Evolutionary conservation across 2,329 filamentous ascomycete species (phyloP).

Genomic region (Botrytis elliptica): DNA sequence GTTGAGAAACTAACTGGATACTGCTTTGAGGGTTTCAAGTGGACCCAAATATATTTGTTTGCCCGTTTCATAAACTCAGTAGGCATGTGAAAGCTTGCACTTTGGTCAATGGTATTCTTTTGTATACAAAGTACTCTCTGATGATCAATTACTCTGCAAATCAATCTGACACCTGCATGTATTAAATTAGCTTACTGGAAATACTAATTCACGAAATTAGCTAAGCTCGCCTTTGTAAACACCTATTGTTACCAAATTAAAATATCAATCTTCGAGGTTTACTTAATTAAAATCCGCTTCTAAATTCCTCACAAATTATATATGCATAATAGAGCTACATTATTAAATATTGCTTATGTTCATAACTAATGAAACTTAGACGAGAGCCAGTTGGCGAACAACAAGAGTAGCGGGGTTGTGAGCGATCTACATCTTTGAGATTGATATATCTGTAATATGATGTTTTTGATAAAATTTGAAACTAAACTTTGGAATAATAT

Average conservation of each 20-base stretch:
- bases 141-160: background rate
- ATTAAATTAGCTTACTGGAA: background rate
- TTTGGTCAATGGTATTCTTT: background rate
- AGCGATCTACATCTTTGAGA: too few species aligned
- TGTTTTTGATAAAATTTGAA: too few species aligned
- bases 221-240: background rate
- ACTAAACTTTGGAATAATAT: too few species aligned
- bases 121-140: background rate
- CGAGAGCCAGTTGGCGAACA: accelerated
- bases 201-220: background rate
- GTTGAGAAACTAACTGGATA: background rate
- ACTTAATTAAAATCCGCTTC: accelerated
- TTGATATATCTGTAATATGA: too few species aligned
- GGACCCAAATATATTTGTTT: background rate
- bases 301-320: accelerated
- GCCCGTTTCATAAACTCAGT: background rate
- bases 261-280: background rate
- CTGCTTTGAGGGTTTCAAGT: background rate
- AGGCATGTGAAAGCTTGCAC: background rate
- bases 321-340: too few species aligned
- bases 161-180: background rate
- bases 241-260: background rate
- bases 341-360: background rate
- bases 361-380: background rate
- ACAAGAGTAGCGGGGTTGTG: accelerated